phyloP scores from a whole-genome alignment of 2,329 filamentous ascomycete genomes.

The Fusarium robinianum region DNA sequence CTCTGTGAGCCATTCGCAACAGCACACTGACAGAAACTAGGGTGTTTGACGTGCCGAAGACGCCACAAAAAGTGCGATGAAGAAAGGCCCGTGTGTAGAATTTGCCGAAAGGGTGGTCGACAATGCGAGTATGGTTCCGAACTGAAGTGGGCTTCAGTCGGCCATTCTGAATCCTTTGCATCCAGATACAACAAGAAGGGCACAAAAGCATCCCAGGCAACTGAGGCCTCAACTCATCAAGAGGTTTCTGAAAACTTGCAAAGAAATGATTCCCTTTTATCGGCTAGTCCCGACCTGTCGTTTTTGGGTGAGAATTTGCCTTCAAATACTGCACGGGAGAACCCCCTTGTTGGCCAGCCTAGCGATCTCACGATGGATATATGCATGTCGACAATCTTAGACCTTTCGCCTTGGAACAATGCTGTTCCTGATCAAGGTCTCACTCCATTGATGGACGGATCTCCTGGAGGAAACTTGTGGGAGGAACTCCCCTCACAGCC shows the following conservation, averaged over 20 bases:
- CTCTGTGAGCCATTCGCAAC: background rate
- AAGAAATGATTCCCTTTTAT: background rate
- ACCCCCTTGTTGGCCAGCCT: too few relatives aligned
- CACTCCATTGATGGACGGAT: too few relatives aligned
- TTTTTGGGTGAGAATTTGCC: too few relatives aligned
- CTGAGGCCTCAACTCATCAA: background rate
- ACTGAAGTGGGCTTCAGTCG: conserved; percentile 7
- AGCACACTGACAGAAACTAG: conserved; percentile 8
- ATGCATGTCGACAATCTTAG: background rate
- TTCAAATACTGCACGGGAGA: too few relatives aligned
- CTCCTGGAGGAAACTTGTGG: too few relatives aligned
- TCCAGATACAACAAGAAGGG: background rate
- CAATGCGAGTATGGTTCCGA: conserved; percentile 7
- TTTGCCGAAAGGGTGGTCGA: conserved; percentile 3
- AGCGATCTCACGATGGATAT: too few relatives aligned
- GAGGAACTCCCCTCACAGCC: too few relatives aligned
- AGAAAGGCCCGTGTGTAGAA: conserved; percentile 3
- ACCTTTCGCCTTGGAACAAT: background rate
- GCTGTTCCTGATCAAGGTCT: background rate
- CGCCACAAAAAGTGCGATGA: conserved; percentile 13
- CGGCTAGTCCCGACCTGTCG: too few relatives aligned
- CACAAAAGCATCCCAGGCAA: background rate
- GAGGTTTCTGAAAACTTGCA: background rate
- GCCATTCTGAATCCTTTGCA: background rate
- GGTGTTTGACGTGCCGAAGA: conserved; percentile 10